These are phyloP conservation scores for Ogataea kodamae DNA, from an alignment of 805 yeast species.

Conservation along the genomic window DNA sequence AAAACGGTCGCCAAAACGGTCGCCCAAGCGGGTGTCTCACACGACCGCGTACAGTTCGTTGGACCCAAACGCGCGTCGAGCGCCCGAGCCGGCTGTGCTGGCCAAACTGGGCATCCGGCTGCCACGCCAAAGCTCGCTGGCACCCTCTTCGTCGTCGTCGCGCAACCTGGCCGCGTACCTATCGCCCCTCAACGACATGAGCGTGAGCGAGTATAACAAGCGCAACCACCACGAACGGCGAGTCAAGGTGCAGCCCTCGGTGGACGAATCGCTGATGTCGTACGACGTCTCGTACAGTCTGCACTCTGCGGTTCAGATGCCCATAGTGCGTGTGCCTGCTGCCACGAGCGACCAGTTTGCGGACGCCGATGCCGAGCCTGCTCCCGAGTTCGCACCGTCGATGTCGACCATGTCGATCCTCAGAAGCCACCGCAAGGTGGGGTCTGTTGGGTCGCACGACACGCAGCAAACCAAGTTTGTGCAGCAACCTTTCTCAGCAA, in stretches of 20 bases:
- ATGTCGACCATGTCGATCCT: slow-evolving; percentile 17
- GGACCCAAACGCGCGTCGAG: no score
- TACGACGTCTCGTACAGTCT: slow-evolving; percentile 30
- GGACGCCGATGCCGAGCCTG: slow-evolving; percentile 27
- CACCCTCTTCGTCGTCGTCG: slow-evolving; percentile 22
- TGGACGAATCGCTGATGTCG: slow-evolving; percentile 25
- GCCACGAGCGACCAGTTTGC: slow-evolving; percentile 25
- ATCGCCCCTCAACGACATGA: slow-evolving; percentile 12
- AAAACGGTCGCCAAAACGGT: no score
- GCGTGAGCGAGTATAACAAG: slow-evolving; percentile 22
- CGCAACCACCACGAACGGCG: not conserved
- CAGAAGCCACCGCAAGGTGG: slow-evolving; percentile 30
- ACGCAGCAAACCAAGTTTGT: slow-evolving; percentile 20
- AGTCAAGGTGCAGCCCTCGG: slow-evolving; percentile 13
- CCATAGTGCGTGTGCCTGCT: slow-evolving; percentile 13
- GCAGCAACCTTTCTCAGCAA: slow-evolving; percentile 20
- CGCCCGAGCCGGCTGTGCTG: no score
- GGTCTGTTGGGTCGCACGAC: slow-evolving; percentile 23
- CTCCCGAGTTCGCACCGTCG: slow-evolving; percentile 4
- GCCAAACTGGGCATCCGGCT: slow-evolving; percentile 30
- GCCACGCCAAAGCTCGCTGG: slow-evolving; percentile 4
- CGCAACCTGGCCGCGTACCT: slow-evolving; percentile 27
- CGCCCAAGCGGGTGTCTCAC: no score
- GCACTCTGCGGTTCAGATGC: slow-evolving; percentile 32
- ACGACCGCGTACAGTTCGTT: no score